These are phyloP conservation scores for Prorocentrum cordatum DNA, from an alignment of 169 alveolate genomes.

Conservation along the genomic window DNA sequence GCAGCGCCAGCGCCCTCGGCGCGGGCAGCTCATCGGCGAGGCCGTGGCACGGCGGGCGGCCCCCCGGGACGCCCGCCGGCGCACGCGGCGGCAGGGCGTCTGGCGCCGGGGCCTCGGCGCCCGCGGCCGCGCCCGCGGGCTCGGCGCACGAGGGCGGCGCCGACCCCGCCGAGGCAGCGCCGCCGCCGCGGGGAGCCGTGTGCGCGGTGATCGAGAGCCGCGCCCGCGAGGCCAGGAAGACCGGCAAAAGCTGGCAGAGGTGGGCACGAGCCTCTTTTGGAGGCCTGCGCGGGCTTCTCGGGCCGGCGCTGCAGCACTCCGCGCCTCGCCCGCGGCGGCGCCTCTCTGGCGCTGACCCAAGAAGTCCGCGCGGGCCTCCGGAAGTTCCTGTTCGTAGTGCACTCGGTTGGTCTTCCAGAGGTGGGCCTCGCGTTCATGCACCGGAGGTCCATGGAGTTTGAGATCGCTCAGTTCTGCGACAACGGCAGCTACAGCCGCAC, in stretches of 20 bases:
- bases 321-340: background rate
- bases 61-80: too few species aligned
- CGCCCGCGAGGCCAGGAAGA: conserved; percentile 2
- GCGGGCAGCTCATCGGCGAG: too few species aligned
- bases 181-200: too few species aligned
- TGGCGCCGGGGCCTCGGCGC: too few species aligned
- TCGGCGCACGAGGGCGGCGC: too few species aligned
- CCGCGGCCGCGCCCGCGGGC: too few species aligned
- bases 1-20: too few species aligned
- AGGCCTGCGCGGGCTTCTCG: background rate
- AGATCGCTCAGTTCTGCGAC: conserved; percentile 5
- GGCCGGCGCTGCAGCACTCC: background rate
- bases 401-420: background rate
- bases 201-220: conserved; percentile 33
- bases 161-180: too few species aligned
- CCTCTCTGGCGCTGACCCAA: background rate
- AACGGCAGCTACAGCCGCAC: background rate
- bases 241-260: background rate
- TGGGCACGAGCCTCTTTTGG: background rate
- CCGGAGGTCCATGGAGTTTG: conserved; percentile 26
- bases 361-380: background rate
- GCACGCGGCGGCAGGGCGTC: too few species aligned
- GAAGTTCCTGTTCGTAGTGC: background rate
- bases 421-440: background rate
- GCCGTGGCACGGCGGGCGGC: too few species aligned